Base-by-base conservation (phyloP, 1,139 yeast species). In the Arxiozyma telluris region DNA sequence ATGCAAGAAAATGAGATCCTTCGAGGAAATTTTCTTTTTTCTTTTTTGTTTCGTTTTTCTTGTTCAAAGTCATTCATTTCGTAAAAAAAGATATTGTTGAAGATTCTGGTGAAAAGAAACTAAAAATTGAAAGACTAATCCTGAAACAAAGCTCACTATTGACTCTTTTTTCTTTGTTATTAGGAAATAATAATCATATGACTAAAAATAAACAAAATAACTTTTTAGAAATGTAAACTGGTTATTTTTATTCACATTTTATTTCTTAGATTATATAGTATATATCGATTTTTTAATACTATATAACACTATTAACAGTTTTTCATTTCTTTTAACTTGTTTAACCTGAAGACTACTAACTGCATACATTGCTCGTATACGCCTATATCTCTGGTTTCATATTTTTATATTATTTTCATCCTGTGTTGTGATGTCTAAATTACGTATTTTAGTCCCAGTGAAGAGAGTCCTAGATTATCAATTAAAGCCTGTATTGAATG, bases 391-490 rank as follows among this genome's bases (percentile, higher is more conserved):
- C 39, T 34, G 39, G 6, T 34, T 15, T 34, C n/a, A 34, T 15
- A 34, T 34, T 15, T 34, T 34, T 12, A 2, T 15, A 5, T 30
- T 4, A 5, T 15, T 34, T 34, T 4, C 12, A 34, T 6, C 8
- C 39, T 34, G n/a, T 34, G 4, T 34, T 2, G 39, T 34, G 39
- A 38, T 20, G 44, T 27, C 30, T 22, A 53, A 50, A 23, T 47
- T 56, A 45, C 51, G 49, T 34, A 87, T 91, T 60, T 76, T 93
- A 49, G 97, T 93, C 9, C 98, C 98, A 20, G 93, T 93, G 50
- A 93, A 93, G 73, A 79, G 98, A 62, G 98, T 91, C 53, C 86
- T 93, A 67, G 98, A 93, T 72, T 87, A 87, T 58, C 96, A 96
- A 30, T 80, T 91, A 64, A 87, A 87, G 71, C 98, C 98, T 50